Conservation (phyloP, 768 basidiomycete genomes). For the Rhodocollybia butyracea region DNA sequence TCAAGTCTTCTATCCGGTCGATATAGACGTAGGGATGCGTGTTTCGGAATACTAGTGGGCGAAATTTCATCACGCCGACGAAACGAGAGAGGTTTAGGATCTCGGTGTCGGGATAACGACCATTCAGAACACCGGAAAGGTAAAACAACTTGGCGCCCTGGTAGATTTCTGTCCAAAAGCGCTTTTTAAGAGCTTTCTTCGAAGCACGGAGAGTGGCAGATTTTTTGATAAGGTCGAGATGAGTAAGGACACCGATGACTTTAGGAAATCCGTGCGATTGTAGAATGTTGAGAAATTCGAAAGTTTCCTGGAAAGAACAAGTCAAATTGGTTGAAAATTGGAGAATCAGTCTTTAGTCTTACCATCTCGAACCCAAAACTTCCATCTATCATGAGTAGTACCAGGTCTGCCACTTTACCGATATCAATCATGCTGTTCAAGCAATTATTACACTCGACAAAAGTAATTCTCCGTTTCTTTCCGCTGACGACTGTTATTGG, state of each 20-base stretch:
- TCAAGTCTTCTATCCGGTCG: conserved; percentile 94
- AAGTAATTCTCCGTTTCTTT: conserved; percentile 90
- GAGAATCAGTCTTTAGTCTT: conserved; percentile 18
- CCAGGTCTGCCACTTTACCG: conserved; percentile 93
- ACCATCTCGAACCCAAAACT: conserved; percentile 99
- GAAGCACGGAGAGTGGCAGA: conserved; percentile 79
- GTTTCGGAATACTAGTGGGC: conserved; percentile 94
- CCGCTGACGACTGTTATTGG: conserved; percentile 94
- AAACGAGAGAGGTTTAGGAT: conserved; percentile 95
- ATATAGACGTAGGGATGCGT: conserved; percentile 92
- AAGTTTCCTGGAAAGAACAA: conserved; percentile 72
- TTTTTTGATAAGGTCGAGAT: conserved; percentile 96
- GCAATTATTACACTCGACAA: conserved; percentile 97
- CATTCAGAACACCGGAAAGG: conserved; percentile 94
- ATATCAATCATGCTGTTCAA: conserved; percentile 98
- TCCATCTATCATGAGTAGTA: conserved; percentile 96
- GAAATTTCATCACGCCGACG: conserved; percentile 98
- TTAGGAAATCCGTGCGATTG: conserved; percentile 98
- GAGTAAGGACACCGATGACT: conserved; percentile 93
- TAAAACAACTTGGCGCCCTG: conserved; percentile 98
- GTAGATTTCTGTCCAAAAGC: conserved; percentile 99
- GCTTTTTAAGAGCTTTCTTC: conserved; percentile 93
- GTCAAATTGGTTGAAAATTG: not conserved
- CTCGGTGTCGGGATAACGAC: conserved; percentile 95
- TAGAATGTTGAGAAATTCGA: conserved; percentile 96